Evolutionary conservation across 140 eudicot species (phyloP), one percentile per base, ranked within the genome.

Genomic region (Anethum foeniculum): DNA sequence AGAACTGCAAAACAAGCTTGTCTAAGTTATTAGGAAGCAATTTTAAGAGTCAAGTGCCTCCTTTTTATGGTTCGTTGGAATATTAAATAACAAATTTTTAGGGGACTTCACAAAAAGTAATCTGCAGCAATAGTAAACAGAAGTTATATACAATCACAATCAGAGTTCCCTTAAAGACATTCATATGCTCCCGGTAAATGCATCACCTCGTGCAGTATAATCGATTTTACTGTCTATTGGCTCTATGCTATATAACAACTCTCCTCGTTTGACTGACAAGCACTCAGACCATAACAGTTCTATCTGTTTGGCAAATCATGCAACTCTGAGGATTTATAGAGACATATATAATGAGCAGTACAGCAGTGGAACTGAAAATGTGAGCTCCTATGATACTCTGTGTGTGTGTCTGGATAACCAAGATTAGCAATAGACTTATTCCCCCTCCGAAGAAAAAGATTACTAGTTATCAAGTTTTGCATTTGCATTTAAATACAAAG

Each of bases 1-100:
- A 77, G 98, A 93, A 86, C 98, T 93, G 88, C 90, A 86, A 23
- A 60, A 49, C 28, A 28, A 77, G 39, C 38, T 62, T 0, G 36
- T 25, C 5, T 18, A 62, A 62, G 14, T 14, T 38, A 21, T 39
- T 25, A 78, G 54, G 81, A 39, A 58, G 27, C 23, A 54, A 21
- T 34, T 34, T 56, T 56, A 38, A 39, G 38, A 43, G 48, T n/a
- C 38, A 21, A 69, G 39, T 77, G 48, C 76, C 44, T 25, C 74
- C 38, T 13, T 14, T 67, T 32, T 67, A 12, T 3, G n/a, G 2
- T 32, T 3, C 9, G 7, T 32, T 30, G 19, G 43, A 16, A 28
- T 34, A 77, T 18, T 39, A 9, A 30, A 12, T 77, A 52, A 30
- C 21, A 34, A 54, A 36, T 6, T 7, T 13, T 21, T 36, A 6